Base-by-base conservation (phyloP, 805 yeast species). In the Candida saitoana region DNA sequence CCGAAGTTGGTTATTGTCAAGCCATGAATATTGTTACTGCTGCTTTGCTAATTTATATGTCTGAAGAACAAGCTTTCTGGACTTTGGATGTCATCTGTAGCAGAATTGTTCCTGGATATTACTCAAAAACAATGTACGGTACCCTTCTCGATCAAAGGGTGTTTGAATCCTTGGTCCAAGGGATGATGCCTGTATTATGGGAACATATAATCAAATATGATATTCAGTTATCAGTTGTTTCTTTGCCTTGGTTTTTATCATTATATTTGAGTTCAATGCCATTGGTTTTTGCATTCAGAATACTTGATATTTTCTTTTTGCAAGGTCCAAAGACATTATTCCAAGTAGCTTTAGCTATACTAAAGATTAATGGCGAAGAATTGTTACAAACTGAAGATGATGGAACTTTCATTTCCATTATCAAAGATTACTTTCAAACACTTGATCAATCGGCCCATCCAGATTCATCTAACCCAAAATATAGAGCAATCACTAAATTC, bases 21-120 rank as follows among this genome's bases (percentile, higher is more conserved):
- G 99, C 98, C 1, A 93, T 95, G 99, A 93, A 93, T 59, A 93
- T 93, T 39, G 89, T 86, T 6, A 80, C 79, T 2, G 95, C 95
- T 1, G 90, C 87, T 0, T 60, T 86, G 40, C 64, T 86, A 39
- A 84, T 84, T 31, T 85, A 80, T 59, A 89, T 87, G 84, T 84
- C 95, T 6, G 99, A 93, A 61, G 99, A 91, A 50, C 98, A 93
- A 62, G 98, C 96, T 0, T 93, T 88, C 57, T 93, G 98, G 98
- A 79, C 91, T 44, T 71, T 93, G 43, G 78, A 81, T 42, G 77
- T 79, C 14, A 63, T 93, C 2, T 89, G 97, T 65, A 96, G 89
- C 45, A 76, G 80, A 31, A 77, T 86, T 45, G 85, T 89, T 3
- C 98, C 98, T 0, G 99, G 99, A 0, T 93, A 93, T 62, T 93